Evolutionary conservation across 257 asterid species (phyloP), one percentile per base, ranked within the genome.

Genomic region (Solanum bukasovii): DNA sequence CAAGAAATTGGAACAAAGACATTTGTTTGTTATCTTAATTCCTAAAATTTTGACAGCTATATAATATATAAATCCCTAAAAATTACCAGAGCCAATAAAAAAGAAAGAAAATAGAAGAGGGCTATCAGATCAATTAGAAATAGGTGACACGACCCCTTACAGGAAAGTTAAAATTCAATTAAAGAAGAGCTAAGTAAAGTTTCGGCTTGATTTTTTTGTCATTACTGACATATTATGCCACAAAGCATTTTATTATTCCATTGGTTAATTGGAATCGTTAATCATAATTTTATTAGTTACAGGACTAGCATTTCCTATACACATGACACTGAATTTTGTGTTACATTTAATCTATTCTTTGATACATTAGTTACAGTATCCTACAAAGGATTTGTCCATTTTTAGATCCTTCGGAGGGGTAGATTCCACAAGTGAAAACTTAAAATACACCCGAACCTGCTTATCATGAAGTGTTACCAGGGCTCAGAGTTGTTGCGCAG

Each of bases 401-500:
- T 40, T 79, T 49, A 49, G 86, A 82, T 52, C 20, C 86, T 49
- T 82, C 18, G 21, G 70, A 49, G 71, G 86, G 44, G 34, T 38
- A 82, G 85, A 82, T 82, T 82, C 86, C 42, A 81, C 85, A 46
- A 46, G 40, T 81, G 70, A 65, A 49, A 10, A 10, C 85, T 81
- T 81, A 13, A 81, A 44, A 31, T 68, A 21, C 42, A 4, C 52
- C 13, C 29, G 13, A 12, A 20, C 83, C 74, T 82, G 82, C 82
- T 87, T 77, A 71, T 67, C 20, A 65, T 6, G 31, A 34, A 6
- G 75, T 46, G 75, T 84, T 21, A 95, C 98, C 98, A 95, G 23
- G 98, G 98, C 27, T 95, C 98, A 71, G 95, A 90, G 85, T 94
- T 90, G 90, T 92, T 91, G 93, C 92, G 91, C 78, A 93, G 94